Evolutionary conservation across 2,329 filamentous ascomycete species (phyloP), one percentile per base, ranked within the genome.

Genomic region (Sporothrix brunneoviolacea): DNA sequence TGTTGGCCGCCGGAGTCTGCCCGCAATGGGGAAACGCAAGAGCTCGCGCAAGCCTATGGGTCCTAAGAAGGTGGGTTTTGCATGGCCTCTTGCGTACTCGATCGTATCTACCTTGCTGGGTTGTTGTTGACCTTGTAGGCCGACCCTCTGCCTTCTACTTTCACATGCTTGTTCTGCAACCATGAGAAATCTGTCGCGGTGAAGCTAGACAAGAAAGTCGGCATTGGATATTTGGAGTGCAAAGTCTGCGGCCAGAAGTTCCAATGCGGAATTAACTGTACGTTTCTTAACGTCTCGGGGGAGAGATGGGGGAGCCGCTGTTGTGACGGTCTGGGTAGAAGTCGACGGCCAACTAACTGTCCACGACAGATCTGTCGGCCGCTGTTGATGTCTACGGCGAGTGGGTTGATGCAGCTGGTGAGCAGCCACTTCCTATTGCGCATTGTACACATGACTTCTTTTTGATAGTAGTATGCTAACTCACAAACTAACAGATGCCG

Each of bases 101-200:
- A n/a, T n/a, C n/a, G n/a, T n/a, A n/a, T n/a, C n/a, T 13, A 18
- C 16, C 8, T 8, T 6, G 18, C 6, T 16, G 7, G 4, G 12
- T 9, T 21, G 36, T 4, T 24, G 39, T 10, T 28, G 24, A 28
- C 24, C 5, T 6, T 6, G 8, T 58, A 86, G 83, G 71, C 78
- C 65, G 86, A 91, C 60, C 79, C 82, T 36, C 76, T 93, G 16
- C 77, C 85, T 4, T 91, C 88, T 3, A 80, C 82, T n/a, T 98
- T 98, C 68, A 88, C 91, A 51, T 98, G 93, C 66, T 83, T 98
- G 40, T 98, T 98, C 72, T 98, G 93, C 76, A 97, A 96, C 67
- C 91, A 97, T 70, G 93, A 97, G 65, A 93, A 89, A 58, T 88
- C 91, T 0, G 88, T 98, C 47, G 79, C 82, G 24, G 87, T 96